Base-by-base conservation (phyloP, 139 green algal species). In the Auxenochlorella pyrenoidosa region DNA sequence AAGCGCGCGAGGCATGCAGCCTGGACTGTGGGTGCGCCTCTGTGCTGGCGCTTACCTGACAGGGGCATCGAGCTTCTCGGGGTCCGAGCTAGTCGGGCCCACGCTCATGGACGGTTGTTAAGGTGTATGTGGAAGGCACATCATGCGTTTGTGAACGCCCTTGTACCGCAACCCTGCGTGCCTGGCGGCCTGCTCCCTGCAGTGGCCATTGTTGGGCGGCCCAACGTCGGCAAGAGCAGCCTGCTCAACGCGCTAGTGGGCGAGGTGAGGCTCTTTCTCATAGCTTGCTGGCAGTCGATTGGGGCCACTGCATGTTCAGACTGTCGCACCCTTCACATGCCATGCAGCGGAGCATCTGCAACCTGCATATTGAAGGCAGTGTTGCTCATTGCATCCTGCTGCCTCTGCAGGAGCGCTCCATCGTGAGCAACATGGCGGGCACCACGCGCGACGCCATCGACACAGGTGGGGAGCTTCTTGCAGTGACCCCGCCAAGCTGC, bases 401-500 rank as follows among this genome's bases (percentile, higher is more conserved):
- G 76, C 40, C 79, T 3, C 51, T 30, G 87, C 79, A 82, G 88
- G 95, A 98, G 93, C 91, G 97, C 34, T 91, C 94, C 16, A 99
- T 99, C 47, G 97, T 99, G 85, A 98, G 95, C 88, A 91, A 94
- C 87, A 94, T 99, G 88, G 94, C 92, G 28, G 97, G 97, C 86
- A 99, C 97, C 3, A 99, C 97, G 0, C 90, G 97, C 0, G 97
- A 99, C 78, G 98, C 97, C 0, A 96, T 99, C 28, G 97, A 99
- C 91, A 97, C 93, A 3, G 78, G 78, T 83, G 51, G 8, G 77
- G 22, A 32, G 13, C 13, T 36, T 12, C 85, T 89, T 26, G 66
- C 66, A 73, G 66, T 40, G n/a, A n/a, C n/a, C n/a, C n/a, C n/a
- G n/a, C n/a, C n/a, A n/a, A n/a, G n/a, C n/a, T n/a, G n/a, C n/a